Percentiles rank a stretch among this genome's conserved stretches.
Conservation (phyloP, 2,329 filamentous ascomycete genomes). For the Pyrenochaeta sp. region DNA sequence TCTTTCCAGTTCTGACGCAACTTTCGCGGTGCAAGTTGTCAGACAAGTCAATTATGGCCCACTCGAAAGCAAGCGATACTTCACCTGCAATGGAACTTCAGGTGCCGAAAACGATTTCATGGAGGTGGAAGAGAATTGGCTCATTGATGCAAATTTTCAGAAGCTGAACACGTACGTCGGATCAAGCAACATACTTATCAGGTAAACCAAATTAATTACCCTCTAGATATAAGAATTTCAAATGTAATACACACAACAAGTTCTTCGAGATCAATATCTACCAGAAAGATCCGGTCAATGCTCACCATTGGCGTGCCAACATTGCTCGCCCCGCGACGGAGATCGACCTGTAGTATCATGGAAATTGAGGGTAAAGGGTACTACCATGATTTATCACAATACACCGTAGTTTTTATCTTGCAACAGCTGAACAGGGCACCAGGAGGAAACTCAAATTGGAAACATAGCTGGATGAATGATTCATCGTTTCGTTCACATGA, state of each 20-base stretch:
- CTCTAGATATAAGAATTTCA: conserved; percentile 59
- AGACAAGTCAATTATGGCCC: conserved; percentile 57
- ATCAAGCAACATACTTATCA: no score
- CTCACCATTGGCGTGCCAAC: conserved; percentile 57
- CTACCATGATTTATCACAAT: no score
- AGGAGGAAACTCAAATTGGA: no score
- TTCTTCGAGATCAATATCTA: conserved; percentile 63
- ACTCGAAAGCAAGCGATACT: conserved; percentile 56
- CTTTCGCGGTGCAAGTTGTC: conserved; percentile 53
- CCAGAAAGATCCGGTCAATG: conserved; percentile 57
- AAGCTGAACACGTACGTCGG: conserved; percentile 55
- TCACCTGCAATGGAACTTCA: conserved; percentile 28
- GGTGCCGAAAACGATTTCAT: conserved; percentile 30
- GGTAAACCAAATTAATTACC: conserved; percentile 9
- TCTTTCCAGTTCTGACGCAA: no score
- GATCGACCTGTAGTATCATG: conserved; percentile 53
- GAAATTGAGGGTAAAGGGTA: no score
- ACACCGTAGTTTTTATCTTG: no score
- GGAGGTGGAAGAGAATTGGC: conserved; percentile 48
- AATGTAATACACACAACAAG: conserved; percentile 53
- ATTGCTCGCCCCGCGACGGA: conserved; percentile 51
- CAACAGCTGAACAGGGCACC: no score
- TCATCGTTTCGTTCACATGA: no score
- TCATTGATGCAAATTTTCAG: conserved; percentile 55
- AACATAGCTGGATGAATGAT: no score